These are phyloP conservation scores for Pistacia atlantica DNA, from an alignment of 345 rosid genomes.

Conservation along the genomic window DNA sequence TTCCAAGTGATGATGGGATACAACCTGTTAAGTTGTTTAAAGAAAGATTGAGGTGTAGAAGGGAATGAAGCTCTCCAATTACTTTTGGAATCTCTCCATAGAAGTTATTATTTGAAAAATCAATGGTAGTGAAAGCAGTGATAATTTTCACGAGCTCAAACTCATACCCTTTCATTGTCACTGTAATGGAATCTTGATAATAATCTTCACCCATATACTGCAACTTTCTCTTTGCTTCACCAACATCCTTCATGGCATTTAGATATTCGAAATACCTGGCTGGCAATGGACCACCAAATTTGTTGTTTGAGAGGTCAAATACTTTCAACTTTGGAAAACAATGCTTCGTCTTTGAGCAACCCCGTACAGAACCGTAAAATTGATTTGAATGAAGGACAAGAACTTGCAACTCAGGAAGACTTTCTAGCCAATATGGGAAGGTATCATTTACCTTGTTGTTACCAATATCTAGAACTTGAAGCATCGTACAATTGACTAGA, in stretches of 20 bases:
- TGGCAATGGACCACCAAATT: background rate
- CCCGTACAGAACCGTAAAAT: background rate
- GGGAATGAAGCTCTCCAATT: slow-evolving; percentile 7
- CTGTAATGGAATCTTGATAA: too few relatives aligned
- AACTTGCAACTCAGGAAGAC: background rate
- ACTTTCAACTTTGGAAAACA: background rate
- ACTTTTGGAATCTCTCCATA: slow-evolving; percentile 14
- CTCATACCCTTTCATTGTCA: slow-evolving; percentile 15
- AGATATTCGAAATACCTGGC: background rate
- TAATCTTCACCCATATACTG: background rate
- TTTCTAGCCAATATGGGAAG: background rate
- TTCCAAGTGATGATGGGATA: background rate
- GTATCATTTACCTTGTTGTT: background rate
- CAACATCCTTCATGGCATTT: background rate
- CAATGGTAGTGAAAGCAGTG: background rate
- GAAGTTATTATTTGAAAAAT: slow-evolving; percentile 23
- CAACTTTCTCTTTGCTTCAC: background rate
- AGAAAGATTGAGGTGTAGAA: slow-evolving; percentile 3
- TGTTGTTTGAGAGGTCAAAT: background rate
- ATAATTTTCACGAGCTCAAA: background rate
- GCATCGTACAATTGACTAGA: background rate
- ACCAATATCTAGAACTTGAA: background rate
- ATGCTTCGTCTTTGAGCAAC: too few relatives aligned
- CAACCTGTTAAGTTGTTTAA: background rate
- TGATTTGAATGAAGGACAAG: slow-evolving; percentile 6